These are phyloP conservation scores for Ganoderma sinense DNA, from an alignment of 1,284 basidiomycete genomes.

Conservation along the genomic window DNA sequence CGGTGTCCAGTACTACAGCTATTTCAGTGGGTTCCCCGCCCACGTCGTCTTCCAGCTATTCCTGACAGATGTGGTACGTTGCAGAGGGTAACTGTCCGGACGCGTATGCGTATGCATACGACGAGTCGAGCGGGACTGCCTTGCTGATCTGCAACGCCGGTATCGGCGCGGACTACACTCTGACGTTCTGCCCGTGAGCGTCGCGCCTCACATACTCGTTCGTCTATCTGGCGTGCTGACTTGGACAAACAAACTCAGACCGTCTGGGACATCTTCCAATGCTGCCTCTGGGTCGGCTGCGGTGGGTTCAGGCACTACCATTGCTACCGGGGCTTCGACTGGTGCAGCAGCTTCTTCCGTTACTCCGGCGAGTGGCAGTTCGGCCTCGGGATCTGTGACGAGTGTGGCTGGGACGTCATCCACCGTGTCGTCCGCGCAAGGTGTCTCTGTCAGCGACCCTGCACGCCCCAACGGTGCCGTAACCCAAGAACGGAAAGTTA, in stretches of 20 bases:
- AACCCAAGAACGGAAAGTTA: not conserved
- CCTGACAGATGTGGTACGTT: not conserved
- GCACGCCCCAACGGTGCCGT: not conserved
- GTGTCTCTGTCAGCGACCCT: not conserved
- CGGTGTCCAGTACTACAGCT: conserved; percentile 49
- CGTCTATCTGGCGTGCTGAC: not conserved
- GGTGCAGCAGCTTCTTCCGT: not conserved
- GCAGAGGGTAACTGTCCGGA: conserved; percentile 55
- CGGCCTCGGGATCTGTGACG: not conserved
- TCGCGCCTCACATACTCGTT: not conserved
- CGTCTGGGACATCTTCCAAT: not conserved
- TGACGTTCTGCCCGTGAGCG: conserved; percentile 57
- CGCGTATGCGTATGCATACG: conserved; percentile 59
- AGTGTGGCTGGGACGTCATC: not conserved
- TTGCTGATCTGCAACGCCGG: conserved; percentile 52
- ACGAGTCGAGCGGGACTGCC: conserved; percentile 55
- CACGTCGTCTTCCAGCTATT: not conserved
- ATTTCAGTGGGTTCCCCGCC: conserved; percentile 36
- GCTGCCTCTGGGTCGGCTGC: not conserved
- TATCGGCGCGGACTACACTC: conserved; percentile 51
- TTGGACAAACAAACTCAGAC: not conserved
- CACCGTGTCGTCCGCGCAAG: not conserved
- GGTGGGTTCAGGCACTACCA: not conserved
- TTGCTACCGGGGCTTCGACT: not conserved
- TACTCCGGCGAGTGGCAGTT: not conserved